Conservation (phyloP, 1,284 basidiomycete species). For the Melampsora americana region DNA sequence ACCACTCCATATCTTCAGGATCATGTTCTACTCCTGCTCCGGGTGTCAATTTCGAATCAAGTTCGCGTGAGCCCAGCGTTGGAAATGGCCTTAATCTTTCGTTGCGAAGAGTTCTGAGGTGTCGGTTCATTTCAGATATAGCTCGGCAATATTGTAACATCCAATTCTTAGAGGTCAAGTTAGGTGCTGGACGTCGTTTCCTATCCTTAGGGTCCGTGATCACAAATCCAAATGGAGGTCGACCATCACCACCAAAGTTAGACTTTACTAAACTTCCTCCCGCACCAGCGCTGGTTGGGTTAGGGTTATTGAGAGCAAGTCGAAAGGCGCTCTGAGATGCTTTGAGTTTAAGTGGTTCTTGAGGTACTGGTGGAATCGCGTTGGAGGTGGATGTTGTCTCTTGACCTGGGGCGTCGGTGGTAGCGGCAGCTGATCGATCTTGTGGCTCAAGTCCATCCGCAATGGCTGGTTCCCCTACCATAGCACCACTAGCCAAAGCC, state of each 20-base stretch:
- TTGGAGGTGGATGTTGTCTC: constrained; percentile 47
- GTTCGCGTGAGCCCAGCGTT: constrained; percentile 5
- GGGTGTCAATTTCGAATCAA: not conserved
- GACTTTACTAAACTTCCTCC: constrained; percentile 71
- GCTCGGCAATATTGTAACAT: constrained; percentile 68
- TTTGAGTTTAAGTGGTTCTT: constrained; percentile 15
- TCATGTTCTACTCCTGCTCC: constrained; percentile 63
- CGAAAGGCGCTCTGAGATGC: constrained; percentile 36
- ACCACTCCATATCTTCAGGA: constrained; percentile 49
- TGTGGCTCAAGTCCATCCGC: constrained; percentile 20
- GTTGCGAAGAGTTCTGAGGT: constrained; percentile 27
- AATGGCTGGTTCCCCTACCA: constrained; percentile 66
- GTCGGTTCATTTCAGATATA: constrained; percentile 40
- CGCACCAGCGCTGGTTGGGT: not conserved
- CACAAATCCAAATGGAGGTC: constrained; percentile 78
- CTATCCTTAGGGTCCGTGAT: constrained; percentile 67
- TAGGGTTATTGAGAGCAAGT: constrained; percentile 23
- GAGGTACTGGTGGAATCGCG: constrained; percentile 47
- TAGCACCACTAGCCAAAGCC: constrained; percentile 67
- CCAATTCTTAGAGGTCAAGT: constrained; percentile 78
- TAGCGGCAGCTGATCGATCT: constrained; percentile 47
- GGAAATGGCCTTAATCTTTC: constrained; percentile 30
- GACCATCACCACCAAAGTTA: constrained; percentile 73
- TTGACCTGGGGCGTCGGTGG: constrained; percentile 45
- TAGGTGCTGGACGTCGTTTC: constrained; percentile 51